phyloP scores from a whole-genome alignment of 768 basidiomycete genomes.

The Omphalotus guepiniiformis region DNA sequence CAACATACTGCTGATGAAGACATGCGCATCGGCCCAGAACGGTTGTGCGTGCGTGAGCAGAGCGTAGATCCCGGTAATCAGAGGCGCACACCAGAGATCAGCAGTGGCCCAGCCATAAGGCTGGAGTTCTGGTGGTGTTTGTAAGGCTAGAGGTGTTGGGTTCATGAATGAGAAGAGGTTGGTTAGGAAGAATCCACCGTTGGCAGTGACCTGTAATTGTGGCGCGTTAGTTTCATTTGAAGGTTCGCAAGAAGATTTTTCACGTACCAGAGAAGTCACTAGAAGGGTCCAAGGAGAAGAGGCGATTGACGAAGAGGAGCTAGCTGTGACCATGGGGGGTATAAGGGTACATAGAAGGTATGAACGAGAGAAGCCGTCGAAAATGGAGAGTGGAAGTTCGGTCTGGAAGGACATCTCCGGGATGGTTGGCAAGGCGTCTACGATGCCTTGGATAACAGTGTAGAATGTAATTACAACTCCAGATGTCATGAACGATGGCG shows the following conservation, averaged over 20 bases:
- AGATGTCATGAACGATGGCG: conserved; percentile 80
- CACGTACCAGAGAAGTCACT: conserved; percentile 63
- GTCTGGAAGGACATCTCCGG: conserved; percentile 47
- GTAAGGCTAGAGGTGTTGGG: conserved; percentile 61
- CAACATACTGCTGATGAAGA: conserved; percentile 40
- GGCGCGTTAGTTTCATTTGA: background rate
- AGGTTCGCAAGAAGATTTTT: background rate
- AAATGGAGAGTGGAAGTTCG: conserved; percentile 68
- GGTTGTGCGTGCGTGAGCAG: conserved; percentile 85
- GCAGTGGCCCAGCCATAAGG: conserved; percentile 83
- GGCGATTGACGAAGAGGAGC: conserved; percentile 45
- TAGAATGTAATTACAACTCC: conserved; percentile 64
- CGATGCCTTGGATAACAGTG: conserved; percentile 51
- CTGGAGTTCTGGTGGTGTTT: conserved; percentile 76
- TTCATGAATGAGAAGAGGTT: conserved; percentile 74
- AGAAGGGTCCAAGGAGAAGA: conserved; percentile 76
- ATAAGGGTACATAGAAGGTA: conserved; percentile 76
- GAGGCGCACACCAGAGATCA: conserved; percentile 83
- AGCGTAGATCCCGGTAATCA: conserved; percentile 74
- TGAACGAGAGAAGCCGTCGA: conserved; percentile 79
- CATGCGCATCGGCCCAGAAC: conserved; percentile 66
- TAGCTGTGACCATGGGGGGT: conserved; percentile 59
- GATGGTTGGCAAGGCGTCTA: conserved; percentile 54
- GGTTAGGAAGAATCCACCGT: conserved; percentile 77
- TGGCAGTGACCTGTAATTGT: conserved; percentile 54